Evolutionary conservation across 2,329 filamentous ascomycete genomes (phyloP), one percentile per base, ranked within the genome.

Genomic region (Chalaropsis ovoidea): DNA sequence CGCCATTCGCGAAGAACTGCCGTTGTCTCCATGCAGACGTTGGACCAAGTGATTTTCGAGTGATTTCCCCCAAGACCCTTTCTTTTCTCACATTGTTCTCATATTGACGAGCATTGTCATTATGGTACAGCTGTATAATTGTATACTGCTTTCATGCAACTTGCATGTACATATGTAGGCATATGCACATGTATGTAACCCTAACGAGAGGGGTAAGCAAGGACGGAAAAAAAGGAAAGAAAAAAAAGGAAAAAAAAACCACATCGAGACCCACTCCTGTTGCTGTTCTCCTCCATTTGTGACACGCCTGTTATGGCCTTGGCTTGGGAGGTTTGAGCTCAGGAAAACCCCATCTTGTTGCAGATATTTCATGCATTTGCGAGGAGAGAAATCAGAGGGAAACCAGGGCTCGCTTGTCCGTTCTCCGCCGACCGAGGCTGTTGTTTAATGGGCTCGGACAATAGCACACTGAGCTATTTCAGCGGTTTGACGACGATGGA

Each of bases 341-440:
- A n/a, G 45, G 15, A 54, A 54, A 54, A 54, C 49, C 15, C 19
- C 49, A 54, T 54, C 24, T 24, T 54, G 19, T 5, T 54, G 49
- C 49, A 54, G 24, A 54, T 54, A 54, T 54, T 54, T 54, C 49
- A 31, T 54, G 49, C 49, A 17, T 54, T 22, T 54, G 47, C 27
- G 22, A 31, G 27, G 24, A 56, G 11, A 11, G 17, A 31, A 31
- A 11, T 8, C 22, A 10, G 22, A n/a, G 24, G 31, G 17, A 19
- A 56, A n/a, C 13, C 52, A 56, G 15, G 52, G 22, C 52, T 56
- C 5, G 15, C 4, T 35, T 35, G 2, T 31, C 6, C 31, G 2
- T 31, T 31, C 31, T 31, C 31, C 31, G 31, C 15, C 27, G 13
- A 31, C 15, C 27, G 13, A 31, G 11, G 52, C 27, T 49, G 52